phyloP scores from a whole-genome alignment of 768 basidiomycete species.

The Rhodosporidiobolus sp. region DNA sequence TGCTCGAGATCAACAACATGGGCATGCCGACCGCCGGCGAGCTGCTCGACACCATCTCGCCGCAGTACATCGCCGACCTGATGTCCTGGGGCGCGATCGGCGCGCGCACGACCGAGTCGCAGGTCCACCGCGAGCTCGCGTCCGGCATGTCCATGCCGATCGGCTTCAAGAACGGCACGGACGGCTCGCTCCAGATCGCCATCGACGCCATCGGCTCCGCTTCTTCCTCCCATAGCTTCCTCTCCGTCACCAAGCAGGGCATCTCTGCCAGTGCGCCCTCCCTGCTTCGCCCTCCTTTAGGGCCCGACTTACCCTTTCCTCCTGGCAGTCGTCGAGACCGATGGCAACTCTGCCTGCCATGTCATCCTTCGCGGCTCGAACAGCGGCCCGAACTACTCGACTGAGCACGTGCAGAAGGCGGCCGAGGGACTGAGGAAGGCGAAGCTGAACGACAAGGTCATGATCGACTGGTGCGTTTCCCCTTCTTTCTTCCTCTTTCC shows the following conservation, averaged over 20 bases:
- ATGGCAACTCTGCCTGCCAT: conserved; percentile 86
- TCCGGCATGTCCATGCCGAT: conserved; percentile 49
- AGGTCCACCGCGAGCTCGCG: conserved; percentile 80
- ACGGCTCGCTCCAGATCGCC: conserved; percentile 74
- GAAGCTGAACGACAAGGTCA: conserved; percentile 71
- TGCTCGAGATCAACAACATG: conserved; percentile 72
- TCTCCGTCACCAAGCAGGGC: conserved; percentile 95
- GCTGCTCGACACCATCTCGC: conserved; percentile 63
- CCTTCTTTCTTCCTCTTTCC: background rate
- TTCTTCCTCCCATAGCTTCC: conserved; percentile 84
- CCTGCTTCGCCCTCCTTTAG: background rate
- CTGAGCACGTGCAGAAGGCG: conserved; percentile 73
- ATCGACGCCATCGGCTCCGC: conserved; percentile 95
- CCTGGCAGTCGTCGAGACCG: conserved; percentile 74
- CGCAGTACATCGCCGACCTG: conserved; percentile 88
- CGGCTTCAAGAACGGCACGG: conserved; percentile 98
- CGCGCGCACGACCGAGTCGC: conserved; percentile 69
- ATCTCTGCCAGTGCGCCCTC: conserved; percentile 63
- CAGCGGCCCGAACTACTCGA: conserved; percentile 81
- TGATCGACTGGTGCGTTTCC: conserved; percentile 58
- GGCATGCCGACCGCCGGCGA: conserved; percentile 96
- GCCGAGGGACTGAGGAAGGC: conserved; percentile 74
- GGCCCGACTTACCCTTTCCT: conserved; percentile 10
- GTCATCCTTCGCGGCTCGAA: conserved; percentile 89
- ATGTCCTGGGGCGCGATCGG: conserved; percentile 95